Evolutionary conservation across 208 protist genomes (phyloP).

Genomic region (Herpetomonas samuelpessoai): DNA sequence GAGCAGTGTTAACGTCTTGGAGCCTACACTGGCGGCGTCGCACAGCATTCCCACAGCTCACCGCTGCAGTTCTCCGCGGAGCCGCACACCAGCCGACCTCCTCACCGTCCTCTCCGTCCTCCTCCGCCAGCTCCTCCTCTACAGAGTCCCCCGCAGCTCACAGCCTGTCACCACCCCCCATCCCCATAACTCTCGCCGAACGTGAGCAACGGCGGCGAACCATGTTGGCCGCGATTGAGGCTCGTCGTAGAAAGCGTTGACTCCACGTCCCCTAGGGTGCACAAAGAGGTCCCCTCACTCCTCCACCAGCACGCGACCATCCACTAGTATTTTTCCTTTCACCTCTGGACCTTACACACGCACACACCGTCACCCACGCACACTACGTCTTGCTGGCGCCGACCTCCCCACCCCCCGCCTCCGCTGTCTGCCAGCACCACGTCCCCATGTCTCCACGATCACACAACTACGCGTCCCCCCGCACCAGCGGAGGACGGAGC

Average conservation of each 20-base stretch:
- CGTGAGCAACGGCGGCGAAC: neutral
- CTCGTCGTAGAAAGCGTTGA: neutral
- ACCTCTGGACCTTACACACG: neutral
- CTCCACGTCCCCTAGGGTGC: no score
- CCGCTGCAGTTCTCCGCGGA: no score
- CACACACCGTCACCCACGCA: neutral
- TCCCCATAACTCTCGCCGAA: neutral
- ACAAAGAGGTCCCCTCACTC: no score
- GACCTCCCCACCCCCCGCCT: no score
- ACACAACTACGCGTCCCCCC: no score
- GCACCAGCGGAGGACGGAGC: no score
- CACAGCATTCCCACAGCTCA: neutral
- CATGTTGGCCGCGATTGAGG: neutral
- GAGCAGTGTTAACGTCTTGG: slow-evolving; percentile 1
- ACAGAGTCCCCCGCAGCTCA: neutral
- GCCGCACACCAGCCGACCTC: no score
- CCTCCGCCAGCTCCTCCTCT: neutral
- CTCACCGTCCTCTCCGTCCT: no score
- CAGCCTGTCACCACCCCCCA: neutral
- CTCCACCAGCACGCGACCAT: neutral
- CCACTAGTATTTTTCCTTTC: no score
- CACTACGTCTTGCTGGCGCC: no score
- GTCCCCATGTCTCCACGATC: no score
- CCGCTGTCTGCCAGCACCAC: no score
- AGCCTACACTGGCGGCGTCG: neutral